Base-by-base conservation (phyloP, 1,284 basidiomycete species). In the Flammula alnicola region DNA sequence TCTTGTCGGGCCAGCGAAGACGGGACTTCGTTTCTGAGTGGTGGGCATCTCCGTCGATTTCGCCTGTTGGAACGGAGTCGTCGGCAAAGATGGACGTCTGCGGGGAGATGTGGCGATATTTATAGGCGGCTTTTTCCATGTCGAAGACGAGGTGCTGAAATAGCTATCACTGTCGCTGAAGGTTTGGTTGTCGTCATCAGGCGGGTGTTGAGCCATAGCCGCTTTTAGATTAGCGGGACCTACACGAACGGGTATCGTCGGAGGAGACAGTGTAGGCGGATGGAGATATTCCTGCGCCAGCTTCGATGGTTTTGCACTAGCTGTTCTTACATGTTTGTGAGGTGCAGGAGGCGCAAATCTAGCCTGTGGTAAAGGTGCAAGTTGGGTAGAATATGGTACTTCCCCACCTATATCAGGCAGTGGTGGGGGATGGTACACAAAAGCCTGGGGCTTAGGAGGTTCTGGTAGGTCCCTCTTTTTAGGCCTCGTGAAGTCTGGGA, bases 1-100 rank as follows among this genome's bases (percentile, higher is more conserved):
- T 62, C 95, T 86, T 59, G 85, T 56, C 31, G 52, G 56, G 54
- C 55, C 54, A 14, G 50, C 47, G 48, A 35, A 49, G 42, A 27
- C 16, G 26, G 29, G 16, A 20, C 44, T 45, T 31, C 39, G 47
- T n/a, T 22, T 39, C 17, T 19, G 45, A 22, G 22, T 12, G 14
- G 16, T 8, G 16, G 30, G n/a, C 29, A 19, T n/a, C 7, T 31
- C 29, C 5, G 20, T 20, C 7, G 36, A 22, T n/a, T 22, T 19
- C 23, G n/a, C 6, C 7, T 16, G 25, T 29, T 44, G 23, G n/a
- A 1, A 25, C 19, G 44, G 40, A 32, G 8, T 32, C 29, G 44
- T 30, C 12, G 46, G 47, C n/a, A 49, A 35, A 5, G 44, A 32
- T 14, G 33, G 44, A 6, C 38, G 49, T 22, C 32, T 40, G 10